phyloP scores from a whole-genome alignment of 352 stramenopile genomes.

The Phytophthora rubi region DNA sequence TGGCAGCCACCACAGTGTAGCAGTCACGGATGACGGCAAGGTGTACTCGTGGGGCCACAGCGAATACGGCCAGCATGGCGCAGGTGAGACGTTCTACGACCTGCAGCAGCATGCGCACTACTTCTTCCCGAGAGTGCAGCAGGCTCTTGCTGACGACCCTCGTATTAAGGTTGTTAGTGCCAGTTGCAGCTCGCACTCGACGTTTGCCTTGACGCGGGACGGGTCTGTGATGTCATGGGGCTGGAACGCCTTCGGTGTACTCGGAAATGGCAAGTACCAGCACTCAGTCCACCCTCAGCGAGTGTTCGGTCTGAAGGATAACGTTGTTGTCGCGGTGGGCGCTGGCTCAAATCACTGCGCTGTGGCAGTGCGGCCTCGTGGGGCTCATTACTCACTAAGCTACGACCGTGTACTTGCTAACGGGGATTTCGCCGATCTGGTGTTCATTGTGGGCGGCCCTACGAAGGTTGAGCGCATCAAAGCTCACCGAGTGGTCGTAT shows the following conservation, averaged over 20 bases:
- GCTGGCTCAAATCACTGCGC: slow-evolving; percentile 78
- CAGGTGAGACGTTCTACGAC: slow-evolving; percentile 68
- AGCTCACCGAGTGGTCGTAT: slow-evolving; percentile 63
- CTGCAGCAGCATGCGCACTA: slow-evolving; percentile 80
- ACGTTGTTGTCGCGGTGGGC: slow-evolving; percentile 54
- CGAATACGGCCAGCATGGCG: slow-evolving; percentile 85
- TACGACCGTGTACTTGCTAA: slow-evolving; percentile 61
- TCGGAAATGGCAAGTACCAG: slow-evolving; percentile 81
- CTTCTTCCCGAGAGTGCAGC: slow-evolving; percentile 69
- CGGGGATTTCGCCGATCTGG: slow-evolving; percentile 63
- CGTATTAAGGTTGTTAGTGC: slow-evolving; percentile 37
- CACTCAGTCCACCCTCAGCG: slow-evolving; percentile 71
- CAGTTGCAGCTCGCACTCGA: slow-evolving; percentile 78
- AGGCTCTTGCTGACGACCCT: slow-evolving; percentile 51
- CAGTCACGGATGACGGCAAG: slow-evolving; percentile 56
- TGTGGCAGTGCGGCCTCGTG: slow-evolving; percentile 58
- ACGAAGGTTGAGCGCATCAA: slow-evolving; percentile 31
- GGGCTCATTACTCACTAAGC: slow-evolving; percentile 66
- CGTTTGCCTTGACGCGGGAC: slow-evolving; percentile 62
- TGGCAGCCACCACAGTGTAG: slow-evolving; percentile 81
- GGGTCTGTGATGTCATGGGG: slow-evolving; percentile 86
- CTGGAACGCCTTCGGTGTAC: slow-evolving; percentile 82
- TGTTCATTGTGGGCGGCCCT: slow-evolving; percentile 45
- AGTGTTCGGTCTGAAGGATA: slow-evolving; percentile 67
- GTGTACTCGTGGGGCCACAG: slow-evolving; percentile 84